Evolutionary conservation across 768 basidiomycete species (phyloP).

Genomic region (Vararia minispora): DNA sequence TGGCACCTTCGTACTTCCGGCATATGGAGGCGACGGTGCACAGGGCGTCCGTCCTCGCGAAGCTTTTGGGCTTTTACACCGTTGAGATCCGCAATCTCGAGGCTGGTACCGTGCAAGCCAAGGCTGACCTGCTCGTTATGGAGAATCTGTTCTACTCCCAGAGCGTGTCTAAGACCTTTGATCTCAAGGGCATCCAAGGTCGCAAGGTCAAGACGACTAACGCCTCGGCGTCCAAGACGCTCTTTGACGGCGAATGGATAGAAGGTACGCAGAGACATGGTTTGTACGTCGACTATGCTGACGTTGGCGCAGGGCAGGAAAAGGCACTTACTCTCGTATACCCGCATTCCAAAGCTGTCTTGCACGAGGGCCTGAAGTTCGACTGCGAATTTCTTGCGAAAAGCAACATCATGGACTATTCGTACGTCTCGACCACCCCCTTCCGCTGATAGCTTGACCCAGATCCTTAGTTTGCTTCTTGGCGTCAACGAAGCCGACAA

Average conservation of each 20-base stretch:
- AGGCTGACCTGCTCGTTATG: slow-evolving; percentile 74
- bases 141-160: slow-evolving; percentile 73
- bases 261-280: slow-evolving; percentile 42
- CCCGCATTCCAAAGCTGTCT: slow-evolving; percentile 62
- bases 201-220: slow-evolving; percentile 49
- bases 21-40: slow-evolving; percentile 64
- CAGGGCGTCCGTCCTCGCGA: slow-evolving; percentile 60
- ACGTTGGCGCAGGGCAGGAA: slow-evolving; percentile 42
- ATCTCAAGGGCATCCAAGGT: slow-evolving; percentile 77
- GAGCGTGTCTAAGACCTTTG: slow-evolving; percentile 59
- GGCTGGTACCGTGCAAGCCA: slow-evolving; percentile 48
- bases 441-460: background rate
- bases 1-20: slow-evolving; percentile 69
- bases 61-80: slow-evolving; percentile 75
- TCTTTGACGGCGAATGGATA: slow-evolving; percentile 82
- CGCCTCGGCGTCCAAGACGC: slow-evolving; percentile 36
- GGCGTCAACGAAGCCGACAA: slow-evolving; percentile 59
- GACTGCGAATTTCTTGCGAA: slow-evolving; percentile 67
- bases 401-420: slow-evolving; percentile 84
- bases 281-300: background rate
- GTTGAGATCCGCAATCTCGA: slow-evolving; percentile 68
- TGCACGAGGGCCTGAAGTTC: slow-evolving; percentile 53
- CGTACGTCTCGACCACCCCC: slow-evolving; percentile 33
- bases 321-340: slow-evolving; percentile 51
- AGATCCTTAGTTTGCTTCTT: slow-evolving; percentile 43